Percentiles rank a stretch among this genome's conserved stretches.
Evolutionary conservation across 1,284 basidiomycete genomes (phyloP).

Genomic region (Ustilago cynodontis): DNA sequence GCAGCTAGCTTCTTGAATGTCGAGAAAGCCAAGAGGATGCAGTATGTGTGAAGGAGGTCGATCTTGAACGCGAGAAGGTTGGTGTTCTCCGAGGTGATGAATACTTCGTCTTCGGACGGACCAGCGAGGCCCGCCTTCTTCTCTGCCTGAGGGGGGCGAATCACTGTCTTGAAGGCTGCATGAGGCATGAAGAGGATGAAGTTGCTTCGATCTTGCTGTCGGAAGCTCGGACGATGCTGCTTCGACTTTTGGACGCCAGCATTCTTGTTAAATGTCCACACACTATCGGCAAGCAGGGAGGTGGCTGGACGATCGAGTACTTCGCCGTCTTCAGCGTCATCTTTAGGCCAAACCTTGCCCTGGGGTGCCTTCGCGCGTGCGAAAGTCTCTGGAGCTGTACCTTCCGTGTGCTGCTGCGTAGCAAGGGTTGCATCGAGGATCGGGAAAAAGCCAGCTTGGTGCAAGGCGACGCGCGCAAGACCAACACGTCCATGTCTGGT

Average conservation of each 20-base stretch:
- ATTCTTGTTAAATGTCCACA: slow-evolving; percentile 58
- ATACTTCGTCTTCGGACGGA: slow-evolving; percentile 71
- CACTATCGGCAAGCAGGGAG: slow-evolving; percentile 53
- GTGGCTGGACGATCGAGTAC: slow-evolving; percentile 25
- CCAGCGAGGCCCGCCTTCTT: slow-evolving; percentile 44
- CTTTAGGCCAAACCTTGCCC: slow-evolving; percentile 16
- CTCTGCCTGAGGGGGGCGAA: slow-evolving; percentile 43
- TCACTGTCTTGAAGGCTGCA: slow-evolving; percentile 56
- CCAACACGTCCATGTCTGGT: slow-evolving; percentile 46
- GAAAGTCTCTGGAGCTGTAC: slow-evolving; percentile 35
- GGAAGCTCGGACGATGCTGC: slow-evolving; percentile 39
- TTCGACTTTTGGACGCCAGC: slow-evolving; percentile 14
- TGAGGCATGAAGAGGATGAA: slow-evolving; percentile 69
- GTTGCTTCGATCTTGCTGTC: slow-evolving; percentile 63
- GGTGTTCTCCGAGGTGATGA: slow-evolving; percentile 72
- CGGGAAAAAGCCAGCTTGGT: slow-evolving; percentile 67
- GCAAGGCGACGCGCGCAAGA: slow-evolving; percentile 41
- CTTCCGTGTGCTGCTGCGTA: slow-evolving; percentile 53
- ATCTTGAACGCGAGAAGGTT: slow-evolving; percentile 73
- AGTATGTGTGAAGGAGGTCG: slow-evolving; percentile 81
- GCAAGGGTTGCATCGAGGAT: slow-evolving; percentile 68
- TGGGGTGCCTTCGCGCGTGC: slow-evolving; percentile 25
- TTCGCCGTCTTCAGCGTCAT: neutral
- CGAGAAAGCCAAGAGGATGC: slow-evolving; percentile 77
- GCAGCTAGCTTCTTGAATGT: slow-evolving; percentile 73